These are phyloP conservation scores for Aspergillus sp. DNA, from an alignment of 2,329 filamentous ascomycete species.

Conservation along the genomic window DNA sequence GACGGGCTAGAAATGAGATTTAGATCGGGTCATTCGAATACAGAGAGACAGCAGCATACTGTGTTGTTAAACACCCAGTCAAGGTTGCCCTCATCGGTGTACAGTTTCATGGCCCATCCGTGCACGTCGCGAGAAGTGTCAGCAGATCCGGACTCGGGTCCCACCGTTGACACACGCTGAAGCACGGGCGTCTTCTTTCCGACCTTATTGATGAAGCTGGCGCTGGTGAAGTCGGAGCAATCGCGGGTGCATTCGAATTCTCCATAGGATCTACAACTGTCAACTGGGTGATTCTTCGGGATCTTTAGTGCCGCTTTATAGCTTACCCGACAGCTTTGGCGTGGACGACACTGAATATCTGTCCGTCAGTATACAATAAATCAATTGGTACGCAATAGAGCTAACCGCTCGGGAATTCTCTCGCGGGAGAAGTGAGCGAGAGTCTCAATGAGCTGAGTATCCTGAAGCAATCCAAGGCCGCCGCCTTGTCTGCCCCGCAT, in stretches of 20 bases:
- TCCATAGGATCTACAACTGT: slow-evolving; percentile 52
- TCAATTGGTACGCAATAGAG: neutral
- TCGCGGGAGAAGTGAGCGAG: slow-evolving; percentile 58
- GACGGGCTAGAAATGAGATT: slow-evolving; percentile 43
- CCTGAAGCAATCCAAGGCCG: slow-evolving; percentile 46
- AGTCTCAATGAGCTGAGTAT: slow-evolving; percentile 56
- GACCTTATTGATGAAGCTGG: slow-evolving; percentile 49
- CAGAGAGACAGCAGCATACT: slow-evolving; percentile 1
- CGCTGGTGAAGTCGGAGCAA: slow-evolving; percentile 51
- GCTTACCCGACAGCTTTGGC: slow-evolving; percentile 22
- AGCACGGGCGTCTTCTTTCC: slow-evolving; percentile 52
- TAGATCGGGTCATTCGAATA: too few species aligned
- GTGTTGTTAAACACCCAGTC: slow-evolving; percentile 42
- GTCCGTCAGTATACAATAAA: neutral
- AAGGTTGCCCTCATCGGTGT: slow-evolving; percentile 48
- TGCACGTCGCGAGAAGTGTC: slow-evolving; percentile 47
- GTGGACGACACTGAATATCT: slow-evolving; percentile 11
- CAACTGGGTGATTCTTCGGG: slow-evolving; percentile 46
- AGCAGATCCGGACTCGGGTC: slow-evolving; percentile 40
- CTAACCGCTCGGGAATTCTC: slow-evolving; percentile 52
- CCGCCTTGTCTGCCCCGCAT: slow-evolving; percentile 11
- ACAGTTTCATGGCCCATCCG: slow-evolving; percentile 47
- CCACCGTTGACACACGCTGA: slow-evolving; percentile 45
- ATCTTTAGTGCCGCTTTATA: neutral
- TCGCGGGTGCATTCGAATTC: slow-evolving; percentile 60